These are phyloP conservation scores for Lactifluus hygrophoroides DNA, from an alignment of 768 basidiomycete genomes.

Conservation along the genomic window DNA sequence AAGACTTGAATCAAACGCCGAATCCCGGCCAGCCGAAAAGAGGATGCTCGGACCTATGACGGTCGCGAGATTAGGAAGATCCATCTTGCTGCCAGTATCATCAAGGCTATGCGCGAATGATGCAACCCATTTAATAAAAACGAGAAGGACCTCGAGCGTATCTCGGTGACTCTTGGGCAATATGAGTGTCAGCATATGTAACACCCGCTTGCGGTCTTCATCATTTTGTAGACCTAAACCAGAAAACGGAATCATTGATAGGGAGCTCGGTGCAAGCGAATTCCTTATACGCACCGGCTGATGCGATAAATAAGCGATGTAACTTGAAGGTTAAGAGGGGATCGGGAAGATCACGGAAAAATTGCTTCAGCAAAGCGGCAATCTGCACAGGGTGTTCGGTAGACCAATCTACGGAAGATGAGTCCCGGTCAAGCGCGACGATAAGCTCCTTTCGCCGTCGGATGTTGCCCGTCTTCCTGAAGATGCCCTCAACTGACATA, in stretches of 20 bases:
- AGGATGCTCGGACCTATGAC: slow-evolving; percentile 98
- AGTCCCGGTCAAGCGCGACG: slow-evolving; percentile 92
- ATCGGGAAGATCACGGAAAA: slow-evolving; percentile 92
- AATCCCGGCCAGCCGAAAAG: slow-evolving; percentile 78
- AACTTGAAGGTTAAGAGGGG: slow-evolving; percentile 93
- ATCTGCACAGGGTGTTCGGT: slow-evolving; percentile 96
- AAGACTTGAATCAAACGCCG: slow-evolving; percentile 90
- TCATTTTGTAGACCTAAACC: slow-evolving; percentile 59
- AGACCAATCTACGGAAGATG: slow-evolving; percentile 81
- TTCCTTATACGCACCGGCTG: slow-evolving; percentile 59
- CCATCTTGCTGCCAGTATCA: slow-evolving; percentile 98
- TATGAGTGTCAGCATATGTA: slow-evolving; percentile 80
- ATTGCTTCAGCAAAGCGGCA: slow-evolving; percentile 94
- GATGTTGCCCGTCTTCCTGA: slow-evolving; percentile 97
- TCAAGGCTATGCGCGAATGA: slow-evolving; percentile 98
- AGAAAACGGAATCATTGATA: slow-evolving; percentile 15
- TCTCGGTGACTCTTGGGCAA: slow-evolving; percentile 93
- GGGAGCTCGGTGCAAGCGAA: background rate
- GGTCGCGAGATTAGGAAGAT: slow-evolving; percentile 88
- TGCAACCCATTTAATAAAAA: slow-evolving; percentile 99
- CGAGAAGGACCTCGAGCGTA: slow-evolving; percentile 95
- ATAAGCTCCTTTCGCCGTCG: slow-evolving; percentile 83
- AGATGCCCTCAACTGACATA: slow-evolving; percentile 98
- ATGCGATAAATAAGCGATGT: slow-evolving; percentile 78
- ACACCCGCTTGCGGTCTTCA: slow-evolving; percentile 69